phyloP scores from a whole-genome alignment of 2,329 filamentous ascomycete genomes.

The Colletotrichum tabaci region DNA sequence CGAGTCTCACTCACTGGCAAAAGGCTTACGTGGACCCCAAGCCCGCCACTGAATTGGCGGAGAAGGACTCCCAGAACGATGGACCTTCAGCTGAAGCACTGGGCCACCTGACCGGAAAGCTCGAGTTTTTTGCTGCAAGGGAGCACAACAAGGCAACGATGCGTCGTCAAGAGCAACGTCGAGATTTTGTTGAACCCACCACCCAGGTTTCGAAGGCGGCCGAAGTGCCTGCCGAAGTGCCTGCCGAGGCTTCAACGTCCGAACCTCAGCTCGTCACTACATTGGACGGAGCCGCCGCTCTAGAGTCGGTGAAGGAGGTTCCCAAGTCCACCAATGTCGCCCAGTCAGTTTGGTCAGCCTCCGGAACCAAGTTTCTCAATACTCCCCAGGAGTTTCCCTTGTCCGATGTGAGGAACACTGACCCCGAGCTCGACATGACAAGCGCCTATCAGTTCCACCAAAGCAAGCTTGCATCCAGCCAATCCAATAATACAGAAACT shows the following conservation, averaged over 20 bases:
- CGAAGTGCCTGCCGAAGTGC: constrained; percentile 3
- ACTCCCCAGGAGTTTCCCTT: constrained; percentile 16
- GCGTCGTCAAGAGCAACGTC: background rate
- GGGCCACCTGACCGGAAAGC: constrained; percentile 55
- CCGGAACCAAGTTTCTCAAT: constrained; percentile 39
- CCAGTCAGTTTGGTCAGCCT: constrained; percentile 31
- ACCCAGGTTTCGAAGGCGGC: background rate
- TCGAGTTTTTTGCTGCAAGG: constrained; percentile 57
- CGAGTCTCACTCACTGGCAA: constrained; percentile 1
- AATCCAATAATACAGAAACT: background rate
- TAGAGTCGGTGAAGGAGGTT: background rate
- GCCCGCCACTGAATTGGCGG: background rate
- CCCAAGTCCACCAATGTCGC: constrained; percentile 28
- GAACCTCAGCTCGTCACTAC: background rate
- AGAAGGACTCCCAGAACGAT: constrained; percentile 15
- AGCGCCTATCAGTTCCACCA: constrained; percentile 42
- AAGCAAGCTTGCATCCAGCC: constrained; percentile 31
- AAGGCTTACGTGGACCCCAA: background rate
- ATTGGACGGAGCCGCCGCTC: background rate
- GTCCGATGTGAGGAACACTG: constrained; percentile 4
- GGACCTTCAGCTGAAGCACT: constrained; percentile 47
- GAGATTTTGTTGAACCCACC: background rate
- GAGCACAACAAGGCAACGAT: constrained; percentile 52
- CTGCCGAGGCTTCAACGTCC: background rate
- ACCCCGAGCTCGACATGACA: constrained; percentile 41